Evolutionary conservation across 148 eudicot genomes (phyloP).

Genomic region (Vaccinium vitisidaea): DNA sequence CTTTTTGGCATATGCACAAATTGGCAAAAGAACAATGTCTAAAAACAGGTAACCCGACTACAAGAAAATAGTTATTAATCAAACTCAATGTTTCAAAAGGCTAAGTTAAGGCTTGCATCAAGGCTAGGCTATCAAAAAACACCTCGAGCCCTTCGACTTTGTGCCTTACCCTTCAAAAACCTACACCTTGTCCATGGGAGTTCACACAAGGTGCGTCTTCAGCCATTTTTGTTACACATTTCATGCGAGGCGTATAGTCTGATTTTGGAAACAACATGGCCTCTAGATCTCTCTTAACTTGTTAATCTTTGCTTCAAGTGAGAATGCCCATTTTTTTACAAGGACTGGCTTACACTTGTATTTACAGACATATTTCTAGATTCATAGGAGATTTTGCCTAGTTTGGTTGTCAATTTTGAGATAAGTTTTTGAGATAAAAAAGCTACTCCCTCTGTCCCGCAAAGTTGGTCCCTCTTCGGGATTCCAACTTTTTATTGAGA

Average conservation of each 20-base stretch:
- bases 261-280: not conserved
- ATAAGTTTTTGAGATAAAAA: no score
- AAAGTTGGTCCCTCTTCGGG: no score
- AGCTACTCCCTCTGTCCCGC: no score
- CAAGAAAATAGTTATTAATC: not conserved
- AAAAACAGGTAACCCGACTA: not conserved
- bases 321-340: not conserved
- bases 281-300: not conserved
- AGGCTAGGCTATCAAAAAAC: not conserved
- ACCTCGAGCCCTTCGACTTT: not conserved
- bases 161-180: not conserved
- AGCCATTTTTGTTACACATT: not conserved
- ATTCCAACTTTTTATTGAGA: no score
- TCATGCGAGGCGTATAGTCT: not conserved
- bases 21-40: constrained; percentile 4
- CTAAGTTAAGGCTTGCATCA: not conserved
- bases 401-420: no score
- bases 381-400: not conserved
- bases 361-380: no score
- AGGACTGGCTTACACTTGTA: not conserved
- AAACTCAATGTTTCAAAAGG: not conserved
- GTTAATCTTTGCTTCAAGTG: not conserved
- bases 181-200: not conserved
- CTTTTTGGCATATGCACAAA: not conserved
- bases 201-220: not conserved